phyloP scores from a whole-genome alignment of 352 stramenopile genomes.

The Lagenidium giganteum region DNA sequence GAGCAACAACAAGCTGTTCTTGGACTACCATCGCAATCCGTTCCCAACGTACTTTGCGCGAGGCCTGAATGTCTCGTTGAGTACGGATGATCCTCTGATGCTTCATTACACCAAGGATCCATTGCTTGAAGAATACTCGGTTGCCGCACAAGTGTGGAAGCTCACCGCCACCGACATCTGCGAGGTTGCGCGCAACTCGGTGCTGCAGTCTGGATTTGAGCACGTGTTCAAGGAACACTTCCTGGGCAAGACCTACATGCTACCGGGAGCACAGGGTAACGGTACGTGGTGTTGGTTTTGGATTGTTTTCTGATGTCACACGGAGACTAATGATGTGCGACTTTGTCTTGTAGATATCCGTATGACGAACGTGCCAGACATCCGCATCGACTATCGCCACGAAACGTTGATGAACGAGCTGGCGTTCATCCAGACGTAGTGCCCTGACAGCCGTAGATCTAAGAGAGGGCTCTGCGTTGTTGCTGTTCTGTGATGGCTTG shows the following conservation, averaged over 20 bases:
- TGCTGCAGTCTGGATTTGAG: slow-evolving; percentile 98
- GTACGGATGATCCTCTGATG: slow-evolving; percentile 98
- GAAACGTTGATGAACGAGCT: slow-evolving; percentile 75
- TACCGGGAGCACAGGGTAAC: slow-evolving; percentile 68
- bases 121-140: slow-evolving; percentile 95
- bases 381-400: slow-evolving; percentile 88
- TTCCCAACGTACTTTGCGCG: slow-evolving; percentile 95
- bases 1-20: slow-evolving; percentile 95
- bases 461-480: too few species aligned
- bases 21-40: slow-evolving; percentile 94
- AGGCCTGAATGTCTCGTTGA: slow-evolving; percentile 97
- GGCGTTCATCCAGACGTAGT: slow-evolving; percentile 62
- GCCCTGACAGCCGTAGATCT: too few species aligned
- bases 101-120: slow-evolving; percentile 99
- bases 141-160: slow-evolving; percentile 93
- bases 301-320: not conserved
- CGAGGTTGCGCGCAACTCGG: slow-evolving; percentile 98
- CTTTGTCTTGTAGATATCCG: slow-evolving; percentile 71
- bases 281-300: slow-evolving; percentile 27
- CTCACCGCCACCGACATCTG: slow-evolving; percentile 96
- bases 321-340: not conserved
- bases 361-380: slow-evolving; percentile 93
- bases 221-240: slow-evolving; percentile 97
- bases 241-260: slow-evolving; percentile 90
- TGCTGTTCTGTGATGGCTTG: too few species aligned